Percentiles rank a stretch among this genome's conserved stretches.
These are phyloP conservation scores for Camellia granthamiana DNA, from an alignment of 148 eudicot genomes.

Conservation along the genomic window DNA sequence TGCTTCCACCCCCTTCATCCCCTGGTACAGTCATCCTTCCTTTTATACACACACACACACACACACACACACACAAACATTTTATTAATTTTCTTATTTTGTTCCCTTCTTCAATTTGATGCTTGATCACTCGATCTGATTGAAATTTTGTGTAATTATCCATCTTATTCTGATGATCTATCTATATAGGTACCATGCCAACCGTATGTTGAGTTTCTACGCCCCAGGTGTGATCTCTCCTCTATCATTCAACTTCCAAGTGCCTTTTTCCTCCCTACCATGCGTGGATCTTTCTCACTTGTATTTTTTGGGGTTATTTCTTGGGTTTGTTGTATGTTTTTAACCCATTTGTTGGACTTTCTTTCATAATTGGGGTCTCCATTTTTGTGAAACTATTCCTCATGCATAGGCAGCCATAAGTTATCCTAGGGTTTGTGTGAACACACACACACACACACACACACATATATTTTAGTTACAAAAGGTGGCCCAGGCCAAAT, in stretches of 20 bases:
- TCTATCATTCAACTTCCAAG: not conserved
- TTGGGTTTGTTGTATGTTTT: too few species aligned
- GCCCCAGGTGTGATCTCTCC: slow-evolving; percentile 66
- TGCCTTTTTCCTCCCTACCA: too few species aligned
- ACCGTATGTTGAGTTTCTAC: slow-evolving; percentile 93
- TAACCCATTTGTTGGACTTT: too few species aligned
- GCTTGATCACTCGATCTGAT: slow-evolving; percentile 19
- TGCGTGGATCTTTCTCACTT: too few species aligned
- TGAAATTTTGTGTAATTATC: not conserved
- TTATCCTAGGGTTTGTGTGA: too few species aligned
- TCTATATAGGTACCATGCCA: slow-evolving; percentile 74
- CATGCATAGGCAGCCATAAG: too few species aligned
- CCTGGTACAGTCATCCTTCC: slow-evolving; percentile 42
- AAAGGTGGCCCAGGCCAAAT: too few species aligned
- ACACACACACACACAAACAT: not conserved
- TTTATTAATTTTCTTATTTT: not conserved
- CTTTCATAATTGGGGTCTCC: too few species aligned
- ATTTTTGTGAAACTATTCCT: too few species aligned
- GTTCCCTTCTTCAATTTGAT: not conserved
- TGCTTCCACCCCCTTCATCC: slow-evolving; percentile 47
- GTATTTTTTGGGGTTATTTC: too few species aligned
- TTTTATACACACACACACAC: not conserved
- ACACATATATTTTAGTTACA: too few species aligned
- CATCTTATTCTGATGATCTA: not conserved
- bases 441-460: too few species aligned